Base-by-base conservation (phyloP, 352 stramenopile genomes). In the Globisporangium paddicum region DNA sequence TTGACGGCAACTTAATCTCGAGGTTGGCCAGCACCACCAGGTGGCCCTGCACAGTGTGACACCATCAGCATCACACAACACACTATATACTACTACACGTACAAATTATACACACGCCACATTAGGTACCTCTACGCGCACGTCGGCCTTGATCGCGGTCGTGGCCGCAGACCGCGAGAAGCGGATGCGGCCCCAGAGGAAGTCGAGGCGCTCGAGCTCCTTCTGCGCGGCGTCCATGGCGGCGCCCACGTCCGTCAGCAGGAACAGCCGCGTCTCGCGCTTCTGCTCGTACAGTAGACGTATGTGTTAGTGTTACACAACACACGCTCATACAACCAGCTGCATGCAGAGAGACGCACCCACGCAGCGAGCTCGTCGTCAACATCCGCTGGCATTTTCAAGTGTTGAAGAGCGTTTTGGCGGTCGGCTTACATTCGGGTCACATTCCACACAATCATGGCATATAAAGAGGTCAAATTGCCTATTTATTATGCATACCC, bases 161-260 rank as follows among this genome's bases (percentile, higher is more conserved):
- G 72, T 77, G 18, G 63, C 38, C 18, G 63, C 68, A 16, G 68
- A 58, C 21, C 79, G 79, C 45, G 81, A 79, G 45, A 85, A 82
- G 19, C 83, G 83, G 51, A 93, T 93, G 56, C 79, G 72, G 7
- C 83, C 81, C 80, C 83, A 93, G 32, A 93, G 74, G 58, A 93
- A 87, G 59, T 93, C 80, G n/a, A 93, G 75, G 19, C 77, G 83
- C 63, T 93, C 83, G 9, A 93, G 64, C 55, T 93, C 83, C 16
- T 83, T 71, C 42, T 79, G 62, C 30, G 79, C 78, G 19, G 68
- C 74, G 41, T 78, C 64, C 19, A 87, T 64, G 14, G 75, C 64
- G 28, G 73, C 72, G 56, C 75, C 64, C 8, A 86, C 79, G 49
- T 87, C 73, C 58, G 82, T 79, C 42, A 79, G 64, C 50, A 91